Percentiles rank a stretch among this genome's conserved stretches.
These are phyloP conservation scores for Neofusicoccum laricinum DNA, from an alignment of 2,329 filamentous ascomycete species.

Conservation along the genomic window DNA sequence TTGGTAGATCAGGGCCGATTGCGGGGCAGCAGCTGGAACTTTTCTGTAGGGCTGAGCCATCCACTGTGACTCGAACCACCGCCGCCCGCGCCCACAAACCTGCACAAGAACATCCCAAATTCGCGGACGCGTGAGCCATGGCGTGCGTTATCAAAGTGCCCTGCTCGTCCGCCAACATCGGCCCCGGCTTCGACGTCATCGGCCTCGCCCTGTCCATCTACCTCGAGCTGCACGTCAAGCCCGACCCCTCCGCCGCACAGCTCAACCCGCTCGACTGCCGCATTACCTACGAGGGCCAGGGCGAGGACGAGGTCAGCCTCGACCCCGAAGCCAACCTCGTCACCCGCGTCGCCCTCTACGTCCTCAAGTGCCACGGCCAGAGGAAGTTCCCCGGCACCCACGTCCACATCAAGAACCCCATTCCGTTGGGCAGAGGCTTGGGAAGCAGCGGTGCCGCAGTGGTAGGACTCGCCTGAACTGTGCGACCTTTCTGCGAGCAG, in stretches of 20 bases:
- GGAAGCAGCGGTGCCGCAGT: constrained; percentile 96
- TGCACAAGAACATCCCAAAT: not conserved
- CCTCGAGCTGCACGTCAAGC: constrained; percentile 81
- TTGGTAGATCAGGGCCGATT: constrained; percentile 16
- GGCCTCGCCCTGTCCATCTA: constrained; percentile 91
- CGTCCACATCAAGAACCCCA: constrained; percentile 93
- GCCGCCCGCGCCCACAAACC: constrained; percentile 3
- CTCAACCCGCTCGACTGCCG: constrained; percentile 74
- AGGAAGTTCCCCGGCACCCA: constrained; percentile 84
- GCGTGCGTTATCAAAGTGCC: constrained; percentile 67
- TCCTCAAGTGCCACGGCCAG: constrained; percentile 86
- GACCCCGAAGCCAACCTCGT: constrained; percentile 87
- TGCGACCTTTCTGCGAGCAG: not conserved
- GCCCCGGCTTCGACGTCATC: constrained; percentile 94
- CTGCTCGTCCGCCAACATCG: constrained; percentile 96
- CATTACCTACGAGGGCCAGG: constrained; percentile 85
- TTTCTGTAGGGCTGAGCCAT: constrained; percentile 13
- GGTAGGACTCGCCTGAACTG: constrained; percentile 33
- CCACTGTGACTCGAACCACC: constrained; percentile 14
- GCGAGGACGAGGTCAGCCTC: constrained; percentile 74
- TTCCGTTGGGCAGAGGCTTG: constrained; percentile 85
- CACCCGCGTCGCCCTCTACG: constrained; percentile 90
- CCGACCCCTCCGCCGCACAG: constrained; percentile 55
- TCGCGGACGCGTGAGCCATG: constrained; percentile 6
- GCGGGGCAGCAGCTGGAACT: constrained; percentile 14